Base-by-base conservation (phyloP, 768 basidiomycete species). In the Russula abietina region DNA sequence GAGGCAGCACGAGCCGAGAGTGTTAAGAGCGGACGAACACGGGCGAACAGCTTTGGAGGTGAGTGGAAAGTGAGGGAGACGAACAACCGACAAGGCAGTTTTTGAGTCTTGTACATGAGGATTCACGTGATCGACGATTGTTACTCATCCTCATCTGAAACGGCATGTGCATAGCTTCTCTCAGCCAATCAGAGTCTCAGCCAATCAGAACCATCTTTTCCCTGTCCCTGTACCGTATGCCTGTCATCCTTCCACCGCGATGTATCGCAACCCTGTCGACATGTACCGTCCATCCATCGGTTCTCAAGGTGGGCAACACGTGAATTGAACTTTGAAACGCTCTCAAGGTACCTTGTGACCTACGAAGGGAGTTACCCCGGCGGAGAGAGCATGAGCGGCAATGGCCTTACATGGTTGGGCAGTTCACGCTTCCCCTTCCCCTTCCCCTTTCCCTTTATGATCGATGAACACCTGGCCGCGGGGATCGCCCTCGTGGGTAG, bases 1-100 rank as follows among this genome's bases (percentile, higher is more conserved):
- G 60, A 52, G 26, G 49, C 59, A 16, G 53, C 57, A 56, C 54
- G 64, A 28, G 55, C 60, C 22, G 55, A 56, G 30, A 41, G 28
- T 55, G 49, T 45, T n/a, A 57, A 16, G 38, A 65, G 55, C 1
- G 41, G 39, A 11, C 7, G 33, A 22, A 32, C 16, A 22, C 36
- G 53, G 32, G n/a, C 22, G 28, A 65, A 55, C 59, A 62, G 54
- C 30, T 3, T 65, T 64, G 16, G 30, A 48, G 28, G 22, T 14
- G 28, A 28, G 33, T 33, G 45, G 32, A 62, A 36, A 33, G 41
- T n/a, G 19, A 2, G 9, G 19, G 19, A 28, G 33, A 16, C n/a
- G 24, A n/a, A n/a, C n/a, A n/a, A n/a, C n/a, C n/a, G 46, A 26
- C 46, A 14, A 26, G 4, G 48, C 22, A 49, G 48, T 49, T 49